Conservation (phyloP, 805 yeast species). For the Torulaspora quercuum region DNA sequence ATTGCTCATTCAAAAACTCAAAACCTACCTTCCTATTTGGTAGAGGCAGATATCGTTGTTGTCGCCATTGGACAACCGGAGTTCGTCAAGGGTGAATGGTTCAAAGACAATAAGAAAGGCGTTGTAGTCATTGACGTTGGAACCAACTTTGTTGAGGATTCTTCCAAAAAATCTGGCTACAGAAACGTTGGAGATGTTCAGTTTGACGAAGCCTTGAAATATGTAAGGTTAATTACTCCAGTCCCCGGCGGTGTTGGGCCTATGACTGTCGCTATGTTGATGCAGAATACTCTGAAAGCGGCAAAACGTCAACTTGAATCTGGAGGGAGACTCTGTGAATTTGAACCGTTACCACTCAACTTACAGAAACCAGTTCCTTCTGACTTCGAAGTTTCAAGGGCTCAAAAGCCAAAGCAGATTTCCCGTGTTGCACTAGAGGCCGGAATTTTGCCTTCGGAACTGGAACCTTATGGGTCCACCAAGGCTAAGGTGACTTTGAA, state of each 20-base stretch:
- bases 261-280: conserved; percentile 82
- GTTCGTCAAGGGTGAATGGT: conserved; percentile 72
- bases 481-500: conserved; percentile 73
- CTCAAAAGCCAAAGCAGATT: conserved; percentile 68
- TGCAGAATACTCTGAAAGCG: conserved; percentile 66
- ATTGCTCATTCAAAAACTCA: conserved; percentile 73
- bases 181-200: conserved; percentile 79
- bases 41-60: conserved; percentile 78
- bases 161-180: conserved; percentile 62
- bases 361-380: conserved; percentile 71
- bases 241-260: conserved; percentile 94
- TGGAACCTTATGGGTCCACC: conserved; percentile 71
- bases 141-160: conserved; percentile 68
- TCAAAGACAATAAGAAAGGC: conserved; percentile 47
- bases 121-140: conserved; percentile 80
- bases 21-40: conserved; percentile 54
- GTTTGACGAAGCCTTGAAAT: conserved; percentile 46
- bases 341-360: conserved; percentile 53
- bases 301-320: conserved; percentile 49
- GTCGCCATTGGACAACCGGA: conserved; percentile 73
- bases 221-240: conserved; percentile 60
- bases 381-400: conserved; percentile 73
- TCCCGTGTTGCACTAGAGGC: conserved; percentile 65
- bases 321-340: conserved; percentile 27
- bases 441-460: conserved; percentile 61